These are phyloP conservation scores for Diaporthe citriasiana DNA, from an alignment of 2,329 filamentous ascomycete species.

Conservation along the genomic window DNA sequence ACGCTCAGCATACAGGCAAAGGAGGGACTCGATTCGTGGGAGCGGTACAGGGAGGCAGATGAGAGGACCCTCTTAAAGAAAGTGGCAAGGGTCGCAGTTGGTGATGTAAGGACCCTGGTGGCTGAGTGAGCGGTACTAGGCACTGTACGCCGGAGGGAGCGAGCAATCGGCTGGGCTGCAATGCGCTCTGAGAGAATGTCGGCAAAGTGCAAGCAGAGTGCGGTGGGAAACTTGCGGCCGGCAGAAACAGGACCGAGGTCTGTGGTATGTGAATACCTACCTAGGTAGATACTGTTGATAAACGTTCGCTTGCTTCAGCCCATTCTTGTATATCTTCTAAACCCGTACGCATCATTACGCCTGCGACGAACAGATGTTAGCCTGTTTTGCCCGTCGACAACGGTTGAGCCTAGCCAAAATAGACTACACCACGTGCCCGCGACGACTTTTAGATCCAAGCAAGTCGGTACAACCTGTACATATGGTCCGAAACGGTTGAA, in stretches of 20 bases:
- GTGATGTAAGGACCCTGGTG: conserved; percentile 67
- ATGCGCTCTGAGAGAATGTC: neutral
- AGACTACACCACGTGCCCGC: neutral
- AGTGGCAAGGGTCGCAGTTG: conserved; percentile 83
- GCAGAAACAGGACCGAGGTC: neutral
- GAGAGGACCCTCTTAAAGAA: conserved; percentile 89
- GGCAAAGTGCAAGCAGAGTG: neutral
- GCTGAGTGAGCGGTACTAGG: conserved; percentile 51
- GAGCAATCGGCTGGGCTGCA: neutral
- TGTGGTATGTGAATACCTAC: neutral
- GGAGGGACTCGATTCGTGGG: conserved; percentile 89
- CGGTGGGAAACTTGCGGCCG: neutral
- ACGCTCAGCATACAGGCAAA: conserved; percentile 91
- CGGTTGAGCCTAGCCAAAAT: neutral
- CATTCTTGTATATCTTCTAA: neutral
- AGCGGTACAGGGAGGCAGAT: conserved; percentile 87
- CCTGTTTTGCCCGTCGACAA: neutral
- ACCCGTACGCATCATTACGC: neutral
- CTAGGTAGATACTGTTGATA: neutral
- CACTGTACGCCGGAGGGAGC: neutral
- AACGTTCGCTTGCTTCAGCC: neutral
- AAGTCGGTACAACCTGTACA: neutral
- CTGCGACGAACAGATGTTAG: neutral
- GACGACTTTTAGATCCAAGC: neutral
- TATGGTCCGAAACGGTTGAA: too few species aligned